Evolutionary conservation across 1,139 yeast genomes (phyloP).

Genomic region (Meyerozyma carpophila): DNA sequence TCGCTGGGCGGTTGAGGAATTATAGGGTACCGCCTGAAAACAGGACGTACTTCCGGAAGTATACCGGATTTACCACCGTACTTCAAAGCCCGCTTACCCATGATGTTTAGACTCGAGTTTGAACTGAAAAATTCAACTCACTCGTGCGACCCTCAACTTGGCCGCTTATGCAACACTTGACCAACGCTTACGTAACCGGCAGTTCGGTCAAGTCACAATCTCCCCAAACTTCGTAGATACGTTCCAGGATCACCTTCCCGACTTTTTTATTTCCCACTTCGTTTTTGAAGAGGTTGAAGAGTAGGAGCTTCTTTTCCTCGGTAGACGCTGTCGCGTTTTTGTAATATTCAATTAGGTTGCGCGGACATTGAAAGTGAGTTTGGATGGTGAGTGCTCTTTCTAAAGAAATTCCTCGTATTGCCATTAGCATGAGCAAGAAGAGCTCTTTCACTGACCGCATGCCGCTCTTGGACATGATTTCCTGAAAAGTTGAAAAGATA

Average conservation of each 20-base stretch:
- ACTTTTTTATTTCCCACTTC: conserved; percentile 61
- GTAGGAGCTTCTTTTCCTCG: conserved; percentile 34
- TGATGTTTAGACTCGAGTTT: conserved; percentile 9
- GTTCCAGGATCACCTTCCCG: conserved; percentile 54
- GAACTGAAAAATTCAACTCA: neutral
- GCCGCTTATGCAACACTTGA: neutral
- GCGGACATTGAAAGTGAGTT: conserved; percentile 59
- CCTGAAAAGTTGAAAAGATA: conserved; percentile 59
- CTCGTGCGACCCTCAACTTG: neutral
- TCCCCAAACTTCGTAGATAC: conserved; percentile 63
- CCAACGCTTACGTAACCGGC: neutral
- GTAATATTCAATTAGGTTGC: conserved; percentile 35
- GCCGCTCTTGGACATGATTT: conserved; percentile 64
- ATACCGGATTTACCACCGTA: conserved; percentile 76
- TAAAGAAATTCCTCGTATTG: conserved; percentile 72
- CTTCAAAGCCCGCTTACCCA: conserved; percentile 50
- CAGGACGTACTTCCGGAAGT: conserved; percentile 70
- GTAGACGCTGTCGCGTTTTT: neutral
- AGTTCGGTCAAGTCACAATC: neutral
- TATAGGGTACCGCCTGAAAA: conserved; percentile 57
- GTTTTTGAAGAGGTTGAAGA: conserved; percentile 40
- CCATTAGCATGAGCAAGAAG: conserved; percentile 71
- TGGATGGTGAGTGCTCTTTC: conserved; percentile 85
- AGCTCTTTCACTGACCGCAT: conserved; percentile 72
- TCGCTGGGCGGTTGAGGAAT: conserved; percentile 43